These are phyloP conservation scores for Colletotrichum phormii DNA, from an alignment of 2,329 filamentous ascomycete genomes.

Conservation along the genomic window DNA sequence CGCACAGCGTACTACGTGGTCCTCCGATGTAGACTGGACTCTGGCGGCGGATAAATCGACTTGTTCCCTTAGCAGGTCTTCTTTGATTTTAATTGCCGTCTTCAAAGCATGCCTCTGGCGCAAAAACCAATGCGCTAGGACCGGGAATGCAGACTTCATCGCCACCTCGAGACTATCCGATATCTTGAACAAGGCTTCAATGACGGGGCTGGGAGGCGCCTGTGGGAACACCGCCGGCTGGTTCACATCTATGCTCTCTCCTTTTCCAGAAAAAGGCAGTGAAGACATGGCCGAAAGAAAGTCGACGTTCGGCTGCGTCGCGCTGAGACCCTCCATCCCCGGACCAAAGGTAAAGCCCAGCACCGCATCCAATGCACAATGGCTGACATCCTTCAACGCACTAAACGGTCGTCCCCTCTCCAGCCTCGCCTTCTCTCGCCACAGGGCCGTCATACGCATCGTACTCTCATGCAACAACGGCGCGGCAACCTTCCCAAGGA, in stretches of 20 bases:
- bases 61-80: slow-evolving; percentile 10
- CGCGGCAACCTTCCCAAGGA: slow-evolving; percentile 42
- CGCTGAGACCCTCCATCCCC: slow-evolving; percentile 13
- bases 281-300: slow-evolving; percentile 4
- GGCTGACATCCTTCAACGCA: slow-evolving; percentile 45
- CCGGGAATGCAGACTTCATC: slow-evolving; percentile 28
- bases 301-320: slow-evolving; percentile 26
- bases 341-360: slow-evolving; percentile 45
- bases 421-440: slow-evolving; percentile 46
- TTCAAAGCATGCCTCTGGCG: slow-evolving; percentile 9
- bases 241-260: not conserved
- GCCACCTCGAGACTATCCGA: slow-evolving; percentile 23
- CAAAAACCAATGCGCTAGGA: slow-evolving; percentile 23
- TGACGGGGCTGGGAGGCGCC: slow-evolving; percentile 1
- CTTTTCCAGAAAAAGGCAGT: not conserved
- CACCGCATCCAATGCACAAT: slow-evolving; percentile 46
- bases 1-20: slow-evolving; percentile 8
- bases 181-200: slow-evolving; percentile 18
- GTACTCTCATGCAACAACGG: slow-evolving; percentile 42
- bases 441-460: slow-evolving; percentile 47
- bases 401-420: slow-evolving; percentile 46
- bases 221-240: not conserved
- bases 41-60: slow-evolving; percentile 8
- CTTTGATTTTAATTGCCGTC: slow-evolving; percentile 11
- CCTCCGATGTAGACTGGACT: not conserved